A percentile compares a stretch with the other conserved stretches of the same genome.
Evolutionary conservation across 106 monocot species (phyloP).

Genomic region (Acanthochlamys bracteata): DNA sequence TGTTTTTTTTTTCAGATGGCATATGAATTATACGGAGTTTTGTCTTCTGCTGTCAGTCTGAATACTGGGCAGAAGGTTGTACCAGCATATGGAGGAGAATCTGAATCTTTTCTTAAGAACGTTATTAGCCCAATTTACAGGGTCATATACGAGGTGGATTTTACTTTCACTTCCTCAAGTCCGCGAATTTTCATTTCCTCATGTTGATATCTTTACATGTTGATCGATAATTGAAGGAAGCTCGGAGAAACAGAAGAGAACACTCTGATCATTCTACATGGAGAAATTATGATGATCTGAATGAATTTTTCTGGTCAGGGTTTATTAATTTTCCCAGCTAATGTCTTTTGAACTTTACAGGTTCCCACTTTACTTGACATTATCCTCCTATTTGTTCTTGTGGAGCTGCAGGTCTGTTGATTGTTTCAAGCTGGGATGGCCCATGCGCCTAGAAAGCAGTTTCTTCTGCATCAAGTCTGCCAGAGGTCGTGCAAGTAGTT

Average conservation of each 20-base stretch:
- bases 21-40: slow-evolving; percentile 60
- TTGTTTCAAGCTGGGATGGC: slow-evolving; percentile 87
- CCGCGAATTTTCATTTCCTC: background rate
- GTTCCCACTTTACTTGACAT: too few species aligned
- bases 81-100: slow-evolving; percentile 65
- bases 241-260: slow-evolving; percentile 55
- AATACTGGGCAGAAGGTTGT: slow-evolving; percentile 59
- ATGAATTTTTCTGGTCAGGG: slow-evolving; percentile 69
- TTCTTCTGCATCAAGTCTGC: slow-evolving; percentile 46
- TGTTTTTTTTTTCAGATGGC: slow-evolving; percentile 55
- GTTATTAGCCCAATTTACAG: slow-evolving; percentile 55
- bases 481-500: slow-evolving; percentile 10
- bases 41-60: slow-evolving; percentile 55
- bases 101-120: slow-evolving; percentile 57
- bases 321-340: background rate
- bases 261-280: slow-evolving; percentile 61
- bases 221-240: slow-evolving; percentile 45
- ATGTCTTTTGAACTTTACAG: too few species aligned
- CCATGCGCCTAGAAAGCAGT: slow-evolving; percentile 46
- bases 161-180: background rate
- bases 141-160: slow-evolving; percentile 48
- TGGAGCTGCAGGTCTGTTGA: slow-evolving; percentile 46
- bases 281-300: slow-evolving; percentile 83
- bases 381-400: slow-evolving; percentile 1
- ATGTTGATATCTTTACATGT: background rate